Percentiles rank a stretch among this genome's conserved stretches.
phyloP scores from a whole-genome alignment of 129 eudicot species.

The Artemisia tridentata region DNA sequence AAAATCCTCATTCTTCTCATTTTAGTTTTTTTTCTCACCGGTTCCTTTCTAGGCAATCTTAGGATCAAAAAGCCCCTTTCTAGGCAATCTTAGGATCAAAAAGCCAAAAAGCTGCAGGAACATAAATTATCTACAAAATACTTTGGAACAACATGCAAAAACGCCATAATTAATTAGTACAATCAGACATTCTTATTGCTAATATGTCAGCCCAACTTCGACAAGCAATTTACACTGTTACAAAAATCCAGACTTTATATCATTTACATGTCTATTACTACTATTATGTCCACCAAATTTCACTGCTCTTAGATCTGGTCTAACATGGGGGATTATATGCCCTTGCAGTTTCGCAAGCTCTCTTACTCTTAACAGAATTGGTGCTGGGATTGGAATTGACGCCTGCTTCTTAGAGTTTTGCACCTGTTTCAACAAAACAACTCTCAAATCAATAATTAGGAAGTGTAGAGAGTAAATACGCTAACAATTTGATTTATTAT shows the following conservation, averaged over 20 bases:
- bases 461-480: not conserved
- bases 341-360: slow-evolving; percentile 82
- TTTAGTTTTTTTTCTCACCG: too few relatives aligned
- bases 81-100: not conserved
- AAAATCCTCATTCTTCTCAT: too few relatives aligned
- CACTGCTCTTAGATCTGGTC: slow-evolving; percentile 45
- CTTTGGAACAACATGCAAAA: slow-evolving; percentile 12
- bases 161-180: slow-evolving; percentile 16
- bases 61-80: too few relatives aligned
- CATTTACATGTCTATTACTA: slow-evolving; percentile 53
- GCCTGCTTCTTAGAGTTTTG: slow-evolving; percentile 62
- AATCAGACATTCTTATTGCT: slow-evolving; percentile 25
- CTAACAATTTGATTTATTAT: too few relatives aligned
- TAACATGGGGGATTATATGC: slow-evolving; percentile 38
- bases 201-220: slow-evolving; percentile 20
- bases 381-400: slow-evolving; percentile 70
- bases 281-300: slow-evolving; percentile 43
- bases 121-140: slow-evolving; percentile 19
- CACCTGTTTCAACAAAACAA: slow-evolving; percentile 35
- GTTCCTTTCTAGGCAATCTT: too few relatives aligned
- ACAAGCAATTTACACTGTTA: slow-evolving; percentile 38
- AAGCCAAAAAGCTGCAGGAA: not conserved
- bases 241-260: slow-evolving; percentile 65
- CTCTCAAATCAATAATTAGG: not conserved
- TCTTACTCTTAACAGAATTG: slow-evolving; percentile 74